Evolutionary conservation across 2,329 filamentous ascomycete genomes (phyloP).

Genomic region (Cytospora leucostoma): DNA sequence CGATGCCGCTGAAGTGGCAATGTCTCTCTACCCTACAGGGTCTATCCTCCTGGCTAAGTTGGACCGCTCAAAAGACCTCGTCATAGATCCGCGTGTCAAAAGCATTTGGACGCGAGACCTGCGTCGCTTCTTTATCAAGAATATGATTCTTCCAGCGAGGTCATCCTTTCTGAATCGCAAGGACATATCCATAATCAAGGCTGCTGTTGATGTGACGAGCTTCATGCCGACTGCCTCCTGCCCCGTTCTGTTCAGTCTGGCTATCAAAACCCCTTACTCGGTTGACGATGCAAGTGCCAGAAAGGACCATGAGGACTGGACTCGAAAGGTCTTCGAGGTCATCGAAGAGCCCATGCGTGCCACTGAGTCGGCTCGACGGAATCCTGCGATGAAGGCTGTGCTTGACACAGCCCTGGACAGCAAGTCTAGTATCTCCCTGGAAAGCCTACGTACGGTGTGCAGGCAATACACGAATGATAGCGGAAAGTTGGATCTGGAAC

Average conservation of each 20-base stretch:
- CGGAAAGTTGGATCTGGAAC: constrained; percentile 43
- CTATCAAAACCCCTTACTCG: constrained; percentile 35
- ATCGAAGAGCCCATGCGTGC: constrained; percentile 35
- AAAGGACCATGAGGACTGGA: constrained; percentile 44
- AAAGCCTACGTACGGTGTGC: constrained; percentile 46
- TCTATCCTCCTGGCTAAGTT: constrained; percentile 46
- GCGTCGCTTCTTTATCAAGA: constrained; percentile 51
- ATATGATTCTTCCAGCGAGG: constrained; percentile 54
- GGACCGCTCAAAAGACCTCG: constrained; percentile 32
- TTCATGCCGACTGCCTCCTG: constrained; percentile 41
- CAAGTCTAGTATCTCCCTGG: constrained; percentile 39
- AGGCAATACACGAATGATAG: constrained; percentile 43
- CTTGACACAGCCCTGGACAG: constrained; percentile 38
- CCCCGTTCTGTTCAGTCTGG: constrained; percentile 49
- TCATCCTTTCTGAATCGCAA: constrained; percentile 48
- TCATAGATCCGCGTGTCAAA: constrained; percentile 32
- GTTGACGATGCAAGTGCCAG: constrained; percentile 42
- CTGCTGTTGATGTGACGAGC: constrained; percentile 44
- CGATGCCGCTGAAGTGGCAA: constrained; percentile 52
- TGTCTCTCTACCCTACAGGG: constrained; percentile 45
- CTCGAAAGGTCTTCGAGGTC: constrained; percentile 40
- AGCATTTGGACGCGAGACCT: constrained; percentile 50
- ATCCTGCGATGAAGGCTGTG: constrained; percentile 35
- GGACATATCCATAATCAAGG: constrained; percentile 44
- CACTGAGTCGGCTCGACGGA: constrained; percentile 29